Base-by-base conservation (phyloP, 805 yeast species). In the Komagataella populi region DNA sequence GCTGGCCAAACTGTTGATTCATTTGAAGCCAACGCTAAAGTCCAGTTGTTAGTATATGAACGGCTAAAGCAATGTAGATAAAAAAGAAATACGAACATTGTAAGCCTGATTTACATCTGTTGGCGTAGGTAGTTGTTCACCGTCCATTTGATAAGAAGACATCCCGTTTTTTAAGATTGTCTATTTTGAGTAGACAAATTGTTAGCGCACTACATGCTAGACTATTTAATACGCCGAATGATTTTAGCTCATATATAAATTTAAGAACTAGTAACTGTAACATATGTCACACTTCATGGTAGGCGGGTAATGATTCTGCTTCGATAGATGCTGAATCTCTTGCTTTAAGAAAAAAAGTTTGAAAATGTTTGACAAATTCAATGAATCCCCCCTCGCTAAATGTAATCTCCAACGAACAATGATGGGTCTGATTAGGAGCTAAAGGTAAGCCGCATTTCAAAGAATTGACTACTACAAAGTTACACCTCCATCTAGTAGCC, bases 21-120 rank as follows among this genome's bases (percentile, higher is more conserved):
- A 81, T 68, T 55, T 73, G 74, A 54, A 78, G 78, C 83, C 83
- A 80, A 51, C 86, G 75, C 75, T 71, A 49, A 23, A 48, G 23
- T 23, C 16, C 23, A 44, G 18, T 23, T 18, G 52, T 51, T 51
- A 51, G 48, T 30, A 52, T 23, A 8, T 3, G 39, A 30, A 30
- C 10, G 39, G 5, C 6, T 30, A 10, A 30, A 8, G 14, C 12
- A 30, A 30, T 20, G 5, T 30, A 30, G 8, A 10, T 10, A 1
- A 30, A 14, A 30, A 30, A 30, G 14, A 8, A 10, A 30, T 30
- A 30, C 39, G 39, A 30, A 30, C 39, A 30, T 30, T 30, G 39
- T 30, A 30, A 10, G 39, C 39, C 39, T 30, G 39, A 8, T 30
- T 30, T 5, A 30, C 39, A 8, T 30, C 39, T 30, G 39, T 20